Base-by-base conservation (phyloP, 331 rosid species). In the Quercus tomentella region DNA sequence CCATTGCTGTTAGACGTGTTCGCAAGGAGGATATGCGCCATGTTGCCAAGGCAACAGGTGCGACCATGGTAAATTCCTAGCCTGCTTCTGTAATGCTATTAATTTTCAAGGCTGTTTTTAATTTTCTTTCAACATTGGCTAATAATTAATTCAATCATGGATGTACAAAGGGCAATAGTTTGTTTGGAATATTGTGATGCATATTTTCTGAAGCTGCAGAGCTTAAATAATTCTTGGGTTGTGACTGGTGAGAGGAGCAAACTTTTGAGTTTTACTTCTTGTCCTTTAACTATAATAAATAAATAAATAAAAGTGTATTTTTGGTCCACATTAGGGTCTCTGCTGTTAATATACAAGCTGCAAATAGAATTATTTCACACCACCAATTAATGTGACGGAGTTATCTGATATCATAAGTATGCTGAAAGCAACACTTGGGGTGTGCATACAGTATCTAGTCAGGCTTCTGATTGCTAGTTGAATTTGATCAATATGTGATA, bases 31-130 rank as follows among this genome's bases (percentile, higher is more conserved):
- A 96, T 80, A 96, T 96, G 95, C 99, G 98, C 60, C 99, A 96
- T 80, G 97, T 96, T 78, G 98, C 99, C 70, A 96, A 96, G 88
- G 98, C 99, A 56, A 96, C 99, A 25, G 97, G 99, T 76, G 99
- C 97, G 63, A 93, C 99, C 4, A 10, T 93, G 99, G 99, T 96
- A 87, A 71, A 79, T 33, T 63, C 35, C n/a, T 79, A 12, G 18
- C 43, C 15, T 57, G 18, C 30, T 76, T 54, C 28, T 66, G 15
- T 33, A 18, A 35, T 78, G 3, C 25, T 75, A 8, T 9, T 56
- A 4, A 6, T 75, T 63, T 2, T 56, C 4, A 51, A 22, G 65
- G 65, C 30, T 21, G 30, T 58, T 63, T 45, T 10, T 2, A 45
- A 63, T 25, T 63, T 43, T 33, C 71, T 9, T 67, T 28, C 57